Percentiles rank a stretch among this genome's conserved stretches.
Evolutionary conservation across 306 rosid species (phyloP).

Genomic region (Arachis hypogaea): DNA sequence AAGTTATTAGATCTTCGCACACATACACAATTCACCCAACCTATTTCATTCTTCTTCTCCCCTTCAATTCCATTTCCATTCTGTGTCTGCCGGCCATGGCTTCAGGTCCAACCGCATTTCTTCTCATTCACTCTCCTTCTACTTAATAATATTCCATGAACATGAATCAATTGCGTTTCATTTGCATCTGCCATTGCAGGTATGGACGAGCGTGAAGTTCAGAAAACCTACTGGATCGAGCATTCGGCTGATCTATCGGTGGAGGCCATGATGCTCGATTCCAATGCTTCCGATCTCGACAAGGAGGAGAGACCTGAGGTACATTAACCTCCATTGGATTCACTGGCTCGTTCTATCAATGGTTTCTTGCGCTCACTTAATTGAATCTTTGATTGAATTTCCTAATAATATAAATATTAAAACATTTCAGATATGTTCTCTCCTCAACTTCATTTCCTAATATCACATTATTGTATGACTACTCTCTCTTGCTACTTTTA

Average conservation of each 20-base stretch:
- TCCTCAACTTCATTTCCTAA: background rate
- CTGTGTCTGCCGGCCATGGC: slow-evolving; percentile 35
- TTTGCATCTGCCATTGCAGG: slow-evolving; percentile 23
- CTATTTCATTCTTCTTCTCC: background rate
- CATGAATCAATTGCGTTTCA: background rate
- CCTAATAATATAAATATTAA: background rate
- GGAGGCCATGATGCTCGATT: slow-evolving; percentile 96
- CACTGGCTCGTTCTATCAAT: background rate
- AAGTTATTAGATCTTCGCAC: background rate
- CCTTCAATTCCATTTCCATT: background rate
- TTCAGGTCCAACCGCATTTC: slow-evolving; percentile 23
- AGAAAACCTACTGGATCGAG: slow-evolving; percentile 81
- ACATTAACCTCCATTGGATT: background rate
- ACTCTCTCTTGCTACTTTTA: background rate
- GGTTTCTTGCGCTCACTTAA: background rate
- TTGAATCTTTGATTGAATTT: background rate
- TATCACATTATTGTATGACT: background rate
- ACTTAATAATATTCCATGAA: background rate
- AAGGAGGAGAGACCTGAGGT: slow-evolving; percentile 97
- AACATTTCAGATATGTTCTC: background rate
- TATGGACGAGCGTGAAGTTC: slow-evolving; percentile 65
- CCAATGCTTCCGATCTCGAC: slow-evolving; percentile 91
- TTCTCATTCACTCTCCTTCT: background rate
- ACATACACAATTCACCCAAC: background rate
- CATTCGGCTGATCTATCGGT: slow-evolving; percentile 71